These are phyloP conservation scores for Saccharomycopsis sp. DNA, from an alignment of 805 yeast genomes.

Conservation along the genomic window DNA sequence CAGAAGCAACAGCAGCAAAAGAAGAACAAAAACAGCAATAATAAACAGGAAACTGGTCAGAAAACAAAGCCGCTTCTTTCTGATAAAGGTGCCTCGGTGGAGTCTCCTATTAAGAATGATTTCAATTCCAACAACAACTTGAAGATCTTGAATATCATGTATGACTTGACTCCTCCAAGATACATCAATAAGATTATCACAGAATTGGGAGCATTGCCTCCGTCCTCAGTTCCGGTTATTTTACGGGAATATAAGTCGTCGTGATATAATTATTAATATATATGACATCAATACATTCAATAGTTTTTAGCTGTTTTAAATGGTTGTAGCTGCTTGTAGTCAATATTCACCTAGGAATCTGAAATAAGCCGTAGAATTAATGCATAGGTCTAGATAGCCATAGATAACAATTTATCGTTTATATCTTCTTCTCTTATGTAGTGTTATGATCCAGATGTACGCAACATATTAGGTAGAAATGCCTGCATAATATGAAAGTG, in stretches of 20 bases:
- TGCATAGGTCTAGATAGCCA: too few relatives aligned
- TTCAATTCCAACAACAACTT: slow-evolving; percentile 34
- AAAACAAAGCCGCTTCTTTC: slow-evolving; percentile 24
- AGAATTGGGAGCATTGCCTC: slow-evolving; percentile 93
- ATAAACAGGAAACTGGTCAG: slow-evolving; percentile 23
- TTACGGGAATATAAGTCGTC: slow-evolving; percentile 74
- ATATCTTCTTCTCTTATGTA: too few relatives aligned
- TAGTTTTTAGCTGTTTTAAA: too few relatives aligned
- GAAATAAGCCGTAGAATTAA: too few relatives aligned
- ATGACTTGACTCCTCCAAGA: slow-evolving; percentile 91
- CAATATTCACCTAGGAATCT: too few relatives aligned
- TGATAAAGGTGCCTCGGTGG: slow-evolving; percentile 19
- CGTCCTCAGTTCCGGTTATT: slow-evolving; percentile 97
- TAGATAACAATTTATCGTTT: too few relatives aligned
- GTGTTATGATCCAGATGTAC: too few relatives aligned
- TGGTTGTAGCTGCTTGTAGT: too few relatives aligned
- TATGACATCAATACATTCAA: too few relatives aligned
- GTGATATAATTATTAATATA: too few relatives aligned
- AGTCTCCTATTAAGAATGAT: slow-evolving; percentile 26
- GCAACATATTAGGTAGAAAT: too few relatives aligned
- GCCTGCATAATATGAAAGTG: too few relatives aligned
- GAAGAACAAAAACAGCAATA: slow-evolving; percentile 26
- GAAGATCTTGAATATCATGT: slow-evolving; percentile 77
- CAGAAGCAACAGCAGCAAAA: slow-evolving; percentile 23
- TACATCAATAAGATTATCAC: slow-evolving; percentile 92